Percentiles rank a stretch among this genome's conserved stretches.
These are phyloP conservation scores for Hebeloma cylindrosporum DNA, from an alignment of 768 basidiomycete genomes.

Conservation along the genomic window DNA sequence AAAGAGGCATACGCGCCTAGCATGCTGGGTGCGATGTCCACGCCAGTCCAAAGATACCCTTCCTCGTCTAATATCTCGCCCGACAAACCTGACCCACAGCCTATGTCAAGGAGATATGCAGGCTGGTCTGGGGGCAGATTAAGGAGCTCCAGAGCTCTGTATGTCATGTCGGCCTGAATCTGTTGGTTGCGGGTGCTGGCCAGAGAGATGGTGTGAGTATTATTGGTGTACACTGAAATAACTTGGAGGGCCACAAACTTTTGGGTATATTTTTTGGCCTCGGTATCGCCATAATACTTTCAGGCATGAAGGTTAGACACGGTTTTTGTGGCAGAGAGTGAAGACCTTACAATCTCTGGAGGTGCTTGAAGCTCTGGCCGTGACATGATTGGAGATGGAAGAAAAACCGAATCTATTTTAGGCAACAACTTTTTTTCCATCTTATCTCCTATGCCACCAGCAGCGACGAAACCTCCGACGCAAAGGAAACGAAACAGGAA, in stretches of 20 bases:
- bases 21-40: slow-evolving; percentile 97
- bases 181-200: slow-evolving; percentile 90
- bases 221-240: not conserved
- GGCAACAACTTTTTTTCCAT: slow-evolving; percentile 7
- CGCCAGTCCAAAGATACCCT: slow-evolving; percentile 90
- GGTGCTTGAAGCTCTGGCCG: slow-evolving; percentile 87
- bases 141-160: slow-evolving; percentile 89
- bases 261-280: slow-evolving; percentile 95
- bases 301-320: slow-evolving; percentile 7
- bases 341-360: slow-evolving; percentile 77
- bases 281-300: slow-evolving; percentile 95
- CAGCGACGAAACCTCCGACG: slow-evolving; percentile 32
- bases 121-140: slow-evolving; percentile 78
- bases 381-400: slow-evolving; percentile 53
- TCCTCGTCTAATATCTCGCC: slow-evolving; percentile 96
- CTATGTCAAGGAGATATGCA: slow-evolving; percentile 90
- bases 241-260: slow-evolving; percentile 55
- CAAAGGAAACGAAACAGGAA: slow-evolving; percentile 52
- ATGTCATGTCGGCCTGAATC: slow-evolving; percentile 97
- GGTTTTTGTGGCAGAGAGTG: not conserved
- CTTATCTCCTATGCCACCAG: slow-evolving; percentile 13
- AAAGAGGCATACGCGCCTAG: slow-evolving; percentile 61
- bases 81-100: slow-evolving; percentile 94
- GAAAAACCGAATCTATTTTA: slow-evolving; percentile 25
- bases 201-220: slow-evolving; percentile 5